Evolutionary conservation across 2,329 filamentous ascomycete species (phyloP).

Genomic region (Colletotrichum graminicola): DNA sequence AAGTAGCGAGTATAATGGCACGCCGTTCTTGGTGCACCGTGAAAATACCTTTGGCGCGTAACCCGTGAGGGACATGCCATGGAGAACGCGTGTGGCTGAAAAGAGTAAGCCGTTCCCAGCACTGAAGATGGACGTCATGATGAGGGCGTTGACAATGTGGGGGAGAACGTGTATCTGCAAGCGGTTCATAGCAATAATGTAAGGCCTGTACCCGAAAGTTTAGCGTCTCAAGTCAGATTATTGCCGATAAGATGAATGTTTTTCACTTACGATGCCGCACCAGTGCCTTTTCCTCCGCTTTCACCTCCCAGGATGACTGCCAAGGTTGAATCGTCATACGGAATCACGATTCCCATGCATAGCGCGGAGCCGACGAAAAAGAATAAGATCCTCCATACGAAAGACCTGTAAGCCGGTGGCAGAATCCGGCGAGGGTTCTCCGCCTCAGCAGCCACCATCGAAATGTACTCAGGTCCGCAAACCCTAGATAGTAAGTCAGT

Average conservation of each 20-base stretch:
- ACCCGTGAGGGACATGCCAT: constrained; percentile 67
- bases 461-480: constrained; percentile 76
- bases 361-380: constrained; percentile 80
- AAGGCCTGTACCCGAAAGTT: constrained; percentile 53
- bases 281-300: constrained; percentile 54
- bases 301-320: constrained; percentile 43
- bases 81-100: constrained; percentile 67
- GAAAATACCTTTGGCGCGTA: constrained; percentile 64
- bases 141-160: constrained; percentile 68
- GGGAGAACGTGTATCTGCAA: constrained; percentile 66
- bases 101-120: constrained; percentile 70
- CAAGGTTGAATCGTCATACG: constrained; percentile 61
- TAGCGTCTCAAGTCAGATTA: not conserved
- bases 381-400: constrained; percentile 77
- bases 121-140: constrained; percentile 67
- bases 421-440: constrained; percentile 73
- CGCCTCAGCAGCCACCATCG: constrained; percentile 77
- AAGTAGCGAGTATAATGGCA: constrained; percentile 69
- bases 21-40: constrained; percentile 68
- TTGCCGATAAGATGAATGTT: no score
- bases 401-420: constrained; percentile 77
- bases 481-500: constrained; percentile 65
- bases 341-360: constrained; percentile 73
- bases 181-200: constrained; percentile 72
- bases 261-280: constrained; percentile 60